Evolutionary conservation across 2,329 filamentous ascomycete genomes (phyloP).

Genomic region (Sarocladium strictum): DNA sequence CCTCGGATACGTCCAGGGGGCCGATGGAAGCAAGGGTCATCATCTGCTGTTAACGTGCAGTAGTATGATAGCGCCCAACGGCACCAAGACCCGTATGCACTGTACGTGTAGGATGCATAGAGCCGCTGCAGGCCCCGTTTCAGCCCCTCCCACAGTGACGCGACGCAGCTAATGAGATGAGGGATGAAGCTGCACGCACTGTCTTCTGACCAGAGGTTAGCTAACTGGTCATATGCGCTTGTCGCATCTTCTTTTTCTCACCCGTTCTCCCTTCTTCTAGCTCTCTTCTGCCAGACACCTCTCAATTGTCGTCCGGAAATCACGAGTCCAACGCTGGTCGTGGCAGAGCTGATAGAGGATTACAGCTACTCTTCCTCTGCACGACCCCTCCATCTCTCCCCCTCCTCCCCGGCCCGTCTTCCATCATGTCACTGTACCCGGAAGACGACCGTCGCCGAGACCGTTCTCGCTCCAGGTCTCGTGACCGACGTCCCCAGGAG

Average conservation of each 20-base stretch:
- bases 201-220: not conserved
- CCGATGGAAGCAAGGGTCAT: not conserved
- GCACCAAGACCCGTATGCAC: conserved; percentile 5
- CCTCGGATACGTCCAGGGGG: not conserved
- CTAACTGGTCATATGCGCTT: not conserved
- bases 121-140: conserved; percentile 5
- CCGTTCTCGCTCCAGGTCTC: conserved; percentile 42
- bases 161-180: not conserved
- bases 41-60: not conserved
- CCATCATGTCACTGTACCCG: conserved; percentile 45
- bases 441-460: conserved; percentile 37
- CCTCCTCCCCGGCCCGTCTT: no score
- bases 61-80: conserved; percentile 1
- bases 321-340: not conserved
- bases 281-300: not conserved
- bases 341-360: not conserved
- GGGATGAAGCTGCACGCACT: no score
- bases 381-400: conserved; percentile 13
- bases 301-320: not conserved
- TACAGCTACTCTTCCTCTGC: not conserved
- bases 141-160: conserved; percentile 1
- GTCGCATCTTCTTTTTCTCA: not conserved
- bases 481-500: conserved; percentile 26
- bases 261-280: not conserved
- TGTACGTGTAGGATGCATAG: no score